Conservation (phyloP, 345 rosid species). For the Pelargonium nanum region DNA sequence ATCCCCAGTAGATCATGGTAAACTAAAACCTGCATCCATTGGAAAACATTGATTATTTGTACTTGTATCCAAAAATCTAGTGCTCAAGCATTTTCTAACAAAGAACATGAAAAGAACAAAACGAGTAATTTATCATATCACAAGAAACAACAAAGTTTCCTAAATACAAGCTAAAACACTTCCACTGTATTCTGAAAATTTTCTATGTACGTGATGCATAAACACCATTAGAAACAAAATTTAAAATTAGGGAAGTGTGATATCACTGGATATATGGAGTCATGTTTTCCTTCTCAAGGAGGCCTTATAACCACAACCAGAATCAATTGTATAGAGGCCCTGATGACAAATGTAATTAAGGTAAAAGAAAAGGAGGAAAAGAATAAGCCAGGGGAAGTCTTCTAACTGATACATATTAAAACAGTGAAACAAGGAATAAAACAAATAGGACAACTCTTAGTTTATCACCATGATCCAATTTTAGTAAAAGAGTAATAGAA, state of each 20-base stretch:
- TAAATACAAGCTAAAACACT: no score
- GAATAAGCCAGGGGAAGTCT: neutral
- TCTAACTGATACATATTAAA: neutral
- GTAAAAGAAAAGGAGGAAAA: neutral
- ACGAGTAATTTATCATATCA: no score
- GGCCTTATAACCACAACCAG: neutral
- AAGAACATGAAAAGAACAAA: no score
- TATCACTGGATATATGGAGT: neutral
- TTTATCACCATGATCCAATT: neutral
- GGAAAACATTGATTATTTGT: neutral
- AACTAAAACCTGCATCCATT: conserved; percentile 54
- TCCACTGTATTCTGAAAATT: no score
- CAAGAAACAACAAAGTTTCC: no score
- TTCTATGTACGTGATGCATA: no score
- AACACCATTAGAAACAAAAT: neutral
- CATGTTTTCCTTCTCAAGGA: neutral
- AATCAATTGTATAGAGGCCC: neutral
- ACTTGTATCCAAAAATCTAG: neutral
- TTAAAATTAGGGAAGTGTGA: neutral
- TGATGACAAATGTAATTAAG: neutral
- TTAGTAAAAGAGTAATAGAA: neutral
- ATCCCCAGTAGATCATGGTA: conserved; percentile 93
- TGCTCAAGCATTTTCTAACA: no score
- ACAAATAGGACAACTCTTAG: neutral
- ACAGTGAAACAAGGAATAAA: neutral